Base-by-base conservation (phyloP, 2,329 filamentous ascomycete species). In the Colletotrichum destructivum region DNA sequence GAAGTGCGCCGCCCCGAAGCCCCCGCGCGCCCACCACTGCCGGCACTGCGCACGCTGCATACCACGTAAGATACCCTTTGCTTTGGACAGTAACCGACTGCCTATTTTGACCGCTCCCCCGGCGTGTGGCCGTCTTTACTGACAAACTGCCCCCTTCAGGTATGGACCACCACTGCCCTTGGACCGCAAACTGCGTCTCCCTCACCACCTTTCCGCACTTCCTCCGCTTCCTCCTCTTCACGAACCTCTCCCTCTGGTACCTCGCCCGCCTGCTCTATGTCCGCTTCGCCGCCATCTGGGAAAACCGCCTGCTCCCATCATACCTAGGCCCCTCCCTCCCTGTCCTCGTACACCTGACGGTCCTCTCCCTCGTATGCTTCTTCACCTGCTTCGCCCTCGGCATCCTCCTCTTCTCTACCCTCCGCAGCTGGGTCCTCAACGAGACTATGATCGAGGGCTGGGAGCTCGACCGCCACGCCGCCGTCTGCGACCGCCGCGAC, bases 131-230 rank as follows among this genome's bases (percentile, higher is more conserved):
- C 46, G n/a, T 56, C 35, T 16, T 7, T 47, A 18, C 47, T 66
- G 35, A 63, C 64, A 23, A 26, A n/a, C 44, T 38, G 16, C 18
- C 18, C 15, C n/a, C 35, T 38, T 38, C 47, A 62, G 60, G 61
- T 6, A 95, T 95, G 93, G 93, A 95, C 82, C 93, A 95, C 82
- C 93, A 97, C 83, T 96, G 94, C 78, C 93, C 94, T 3, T 96
- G 94, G 94, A 96, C 93, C 4, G 85, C 83, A 72, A 96, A 95
- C 82, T 97, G 94, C 83, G 93, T 96, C 64, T 95, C 93, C 15
- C 89, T 95, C 80, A 91, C 91, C 72, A 95, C 93, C 1, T 93
- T 95, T 77, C 94, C 94, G 9, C 92, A 96, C 82, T 96, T 96
- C 81, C 74, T 95, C 57, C 93, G 94, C 76, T 96, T 96, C 83